Percentiles rank a stretch among this genome's conserved stretches.
Evolutionary conservation across 1,284 basidiomycete genomes (phyloP).

Genomic region (Naganishia sp.): DNA sequence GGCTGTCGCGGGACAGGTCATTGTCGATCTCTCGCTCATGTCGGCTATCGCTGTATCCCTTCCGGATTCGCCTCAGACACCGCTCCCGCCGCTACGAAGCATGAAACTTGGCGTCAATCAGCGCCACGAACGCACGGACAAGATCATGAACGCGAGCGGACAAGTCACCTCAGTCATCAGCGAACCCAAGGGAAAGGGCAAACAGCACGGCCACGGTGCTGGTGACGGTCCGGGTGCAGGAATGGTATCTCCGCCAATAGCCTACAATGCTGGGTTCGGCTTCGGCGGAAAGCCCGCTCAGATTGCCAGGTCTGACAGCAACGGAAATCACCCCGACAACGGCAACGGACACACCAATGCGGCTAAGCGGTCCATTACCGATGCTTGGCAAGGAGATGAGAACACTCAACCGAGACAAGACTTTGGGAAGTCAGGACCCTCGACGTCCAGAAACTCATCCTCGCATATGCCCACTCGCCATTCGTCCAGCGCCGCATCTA

Average conservation of each 20-base stretch:
- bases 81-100: slow-evolving; percentile 31
- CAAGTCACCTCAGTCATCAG: slow-evolving; percentile 9
- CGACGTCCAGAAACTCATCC: background rate
- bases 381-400: slow-evolving; percentile 32
- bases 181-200: slow-evolving; percentile 21
- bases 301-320: slow-evolving; percentile 18
- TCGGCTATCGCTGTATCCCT: slow-evolving; percentile 66
- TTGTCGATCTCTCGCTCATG: slow-evolving; percentile 73
- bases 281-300: slow-evolving; percentile 2
- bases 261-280: slow-evolving; percentile 15
- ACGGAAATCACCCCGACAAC: slow-evolving; percentile 8
- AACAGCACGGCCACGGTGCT: slow-evolving; percentile 19
- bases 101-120: slow-evolving; percentile 25
- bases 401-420: slow-evolving; percentile 21
- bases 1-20: slow-evolving; percentile 74
- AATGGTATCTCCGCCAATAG: slow-evolving; percentile 17
- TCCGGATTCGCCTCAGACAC: slow-evolving; percentile 52
- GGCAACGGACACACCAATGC: background rate
- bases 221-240: slow-evolving; percentile 20
- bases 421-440: background rate
- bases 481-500: background rate
- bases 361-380: slow-evolving; percentile 33
- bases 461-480: background rate
- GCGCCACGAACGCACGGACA: slow-evolving; percentile 8
- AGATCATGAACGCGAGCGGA: slow-evolving; percentile 19